Conservation (phyloP, 352 stramenopile species). For the Peronospora destructor region DNA sequence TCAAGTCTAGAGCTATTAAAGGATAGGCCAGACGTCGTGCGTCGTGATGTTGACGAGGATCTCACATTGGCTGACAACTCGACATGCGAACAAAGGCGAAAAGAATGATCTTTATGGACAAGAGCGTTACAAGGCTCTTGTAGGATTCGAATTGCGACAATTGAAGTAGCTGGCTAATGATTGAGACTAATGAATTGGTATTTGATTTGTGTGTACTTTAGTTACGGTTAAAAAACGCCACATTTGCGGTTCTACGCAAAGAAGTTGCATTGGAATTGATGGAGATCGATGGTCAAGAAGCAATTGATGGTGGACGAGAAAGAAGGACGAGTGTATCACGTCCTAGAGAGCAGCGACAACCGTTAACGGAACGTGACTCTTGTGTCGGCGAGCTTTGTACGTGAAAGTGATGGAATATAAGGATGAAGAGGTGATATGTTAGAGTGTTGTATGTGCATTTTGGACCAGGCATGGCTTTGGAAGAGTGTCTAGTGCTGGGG, state of each 20-base stretch:
- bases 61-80: constrained; percentile 56
- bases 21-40: background rate
- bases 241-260: constrained; percentile 43
- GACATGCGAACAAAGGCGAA: constrained; percentile 37
- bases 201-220: constrained; percentile 13
- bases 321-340: constrained; percentile 5
- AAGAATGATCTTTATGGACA: constrained; percentile 39
- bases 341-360: constrained; percentile 16
- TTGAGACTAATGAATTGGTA: background rate
- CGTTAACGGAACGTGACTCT: constrained; percentile 45
- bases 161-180: background rate
- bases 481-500: constrained; percentile 55
- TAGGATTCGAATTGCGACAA: constrained; percentile 17
- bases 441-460: background rate
- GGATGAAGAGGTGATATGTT: background rate
- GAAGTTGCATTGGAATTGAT: constrained; percentile 23
- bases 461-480: constrained; percentile 42
- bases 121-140: constrained; percentile 55
- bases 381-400: constrained; percentile 60
- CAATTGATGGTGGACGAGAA: constrained; percentile 2
- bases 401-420: constrained; percentile 5
- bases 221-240: constrained; percentile 64
- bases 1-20: constrained; percentile 8
- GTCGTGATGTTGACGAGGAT: constrained; percentile 52
- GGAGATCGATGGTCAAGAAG: constrained; percentile 6